Base-by-base conservation (phyloP, 345 rosid species). In the Eutrema yunnanense region DNA sequence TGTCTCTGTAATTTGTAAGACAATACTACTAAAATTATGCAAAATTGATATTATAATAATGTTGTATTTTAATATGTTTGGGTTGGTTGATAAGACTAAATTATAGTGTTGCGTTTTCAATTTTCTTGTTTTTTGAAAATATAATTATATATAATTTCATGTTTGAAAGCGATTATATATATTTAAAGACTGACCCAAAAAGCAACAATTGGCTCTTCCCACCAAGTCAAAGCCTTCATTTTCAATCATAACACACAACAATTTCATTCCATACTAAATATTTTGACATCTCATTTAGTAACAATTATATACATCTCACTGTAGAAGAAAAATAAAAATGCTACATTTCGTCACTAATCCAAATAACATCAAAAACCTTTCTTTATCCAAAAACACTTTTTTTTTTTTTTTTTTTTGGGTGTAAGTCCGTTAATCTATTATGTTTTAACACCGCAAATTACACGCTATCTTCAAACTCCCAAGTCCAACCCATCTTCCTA, bases 221-320 rank as follows among this genome's bases (percentile, higher is more conserved):
- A 52, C 60, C 62, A 73, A 81, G 88, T 85, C 86, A 87, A 86
- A 82, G 32, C 79, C 64, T 43, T 80, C 70, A 76, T 75, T 75
- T 81, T 73, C 68, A 46, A 73, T 44, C 74, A 42, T 53, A 61
- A 59, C 1, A 59, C 37, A 43, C 13, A 50, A n/a, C 57, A 29
- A 41, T 44, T 26, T 13, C 60, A 62, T 61, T 71, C 61, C 22
- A 12, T 27, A n/a, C 9, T 34, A 34, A 46, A 44, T 37, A 57
- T 43, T n/a, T 57, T 22, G 56, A 46, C 38, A 22, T 69, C 44
- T 42, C 50, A 7, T 22, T 36, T n/a, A n/a, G 40, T 59, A 36
- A 3, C 2, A 32, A 32, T 16, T 38, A 10, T 38, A 59, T 40
- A 16, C 43, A 4, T n/a, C 40, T 33, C 60, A 33, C n/a, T 33